These are phyloP conservation scores for Coemansia sp. DNA, from an alignment of 192 early-diverging fungal genomes.

Conservation along the genomic window DNA sequence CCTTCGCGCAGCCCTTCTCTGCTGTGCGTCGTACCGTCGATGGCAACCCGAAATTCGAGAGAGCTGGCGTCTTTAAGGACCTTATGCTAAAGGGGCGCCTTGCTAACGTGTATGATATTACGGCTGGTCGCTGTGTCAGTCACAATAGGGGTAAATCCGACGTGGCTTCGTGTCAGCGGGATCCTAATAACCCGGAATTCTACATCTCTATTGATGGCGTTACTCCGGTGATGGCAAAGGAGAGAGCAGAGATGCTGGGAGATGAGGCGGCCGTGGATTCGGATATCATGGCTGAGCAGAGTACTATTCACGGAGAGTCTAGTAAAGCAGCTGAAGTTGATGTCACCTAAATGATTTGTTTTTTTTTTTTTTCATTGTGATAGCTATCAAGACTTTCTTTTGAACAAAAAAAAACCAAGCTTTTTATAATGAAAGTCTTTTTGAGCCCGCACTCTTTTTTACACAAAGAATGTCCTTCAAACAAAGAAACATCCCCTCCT, in stretches of 20 bases:
- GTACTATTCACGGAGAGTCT: conserved; percentile 22
- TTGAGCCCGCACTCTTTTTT: neutral
- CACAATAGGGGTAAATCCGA: conserved; percentile 27
- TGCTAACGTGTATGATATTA: conserved; percentile 30
- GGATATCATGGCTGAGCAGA: conserved; percentile 14
- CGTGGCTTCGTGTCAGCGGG: conserved; percentile 41
- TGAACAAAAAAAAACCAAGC: neutral
- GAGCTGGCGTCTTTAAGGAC: conserved; percentile 39
- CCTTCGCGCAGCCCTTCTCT: conserved; percentile 36
- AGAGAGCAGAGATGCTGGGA: conserved; percentile 3
- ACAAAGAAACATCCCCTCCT: too few species aligned
- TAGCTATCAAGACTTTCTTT: neutral
- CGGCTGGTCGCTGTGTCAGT: conserved; percentile 35
- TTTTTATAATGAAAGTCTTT: neutral
- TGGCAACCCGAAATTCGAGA: conserved; percentile 34
- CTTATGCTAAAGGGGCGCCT: conserved; percentile 31
- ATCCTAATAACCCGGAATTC: conserved; percentile 49
- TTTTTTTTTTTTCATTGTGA: neutral
- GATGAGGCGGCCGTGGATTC: conserved; percentile 5
- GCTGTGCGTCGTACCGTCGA: conserved; percentile 32
- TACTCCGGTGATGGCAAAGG: neutral
- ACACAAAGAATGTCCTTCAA: too few species aligned
- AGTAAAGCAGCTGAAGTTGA: conserved; percentile 31
- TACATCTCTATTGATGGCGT: conserved; percentile 36
- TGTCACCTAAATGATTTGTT: neutral